Evolutionary conservation across 306 rosid species (phyloP).

Genomic region (Quercus robur): DNA sequence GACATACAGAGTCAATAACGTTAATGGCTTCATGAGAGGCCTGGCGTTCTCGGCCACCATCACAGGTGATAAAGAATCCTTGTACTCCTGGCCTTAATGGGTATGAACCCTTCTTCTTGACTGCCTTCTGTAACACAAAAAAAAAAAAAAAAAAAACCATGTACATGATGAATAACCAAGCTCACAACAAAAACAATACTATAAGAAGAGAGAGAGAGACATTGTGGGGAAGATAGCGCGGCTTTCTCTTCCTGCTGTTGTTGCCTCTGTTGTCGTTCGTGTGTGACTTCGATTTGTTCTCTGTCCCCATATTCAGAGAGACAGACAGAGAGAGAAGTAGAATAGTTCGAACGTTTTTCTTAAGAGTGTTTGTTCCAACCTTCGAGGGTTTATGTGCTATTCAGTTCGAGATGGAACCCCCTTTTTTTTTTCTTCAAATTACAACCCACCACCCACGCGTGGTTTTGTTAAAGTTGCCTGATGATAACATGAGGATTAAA

Average conservation of each 20-base stretch:
- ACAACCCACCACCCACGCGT: no score
- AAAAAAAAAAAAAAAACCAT: no score
- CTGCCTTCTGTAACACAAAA: constrained; percentile 51
- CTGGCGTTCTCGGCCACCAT: constrained; percentile 93
- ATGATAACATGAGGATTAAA: no score
- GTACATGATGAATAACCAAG: neutral
- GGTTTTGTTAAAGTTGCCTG: no score
- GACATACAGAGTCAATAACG: constrained; percentile 72
- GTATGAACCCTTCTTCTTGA: constrained; percentile 80
- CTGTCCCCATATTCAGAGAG: constrained; percentile 45
- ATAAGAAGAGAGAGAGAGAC: constrained; percentile 23
- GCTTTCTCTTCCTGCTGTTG: constrained; percentile 59
- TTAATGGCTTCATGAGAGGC: constrained; percentile 86
- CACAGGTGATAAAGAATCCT: constrained; percentile 95
- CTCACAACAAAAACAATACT: neutral
- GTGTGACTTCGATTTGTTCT: constrained; percentile 35
- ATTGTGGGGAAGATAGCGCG: constrained; percentile 81
- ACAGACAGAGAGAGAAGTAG: neutral
- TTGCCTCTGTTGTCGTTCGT: constrained; percentile 17
- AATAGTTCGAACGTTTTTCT: neutral
- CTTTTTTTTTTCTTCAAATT: no score
- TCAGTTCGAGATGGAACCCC: no score
- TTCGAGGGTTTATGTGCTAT: neutral
- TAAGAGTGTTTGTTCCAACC: neutral
- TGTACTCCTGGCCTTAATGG: constrained; percentile 89